Evolutionary conservation across 768 basidiomycete species (phyloP).

Genomic region (Boletus huronensis): DNA sequence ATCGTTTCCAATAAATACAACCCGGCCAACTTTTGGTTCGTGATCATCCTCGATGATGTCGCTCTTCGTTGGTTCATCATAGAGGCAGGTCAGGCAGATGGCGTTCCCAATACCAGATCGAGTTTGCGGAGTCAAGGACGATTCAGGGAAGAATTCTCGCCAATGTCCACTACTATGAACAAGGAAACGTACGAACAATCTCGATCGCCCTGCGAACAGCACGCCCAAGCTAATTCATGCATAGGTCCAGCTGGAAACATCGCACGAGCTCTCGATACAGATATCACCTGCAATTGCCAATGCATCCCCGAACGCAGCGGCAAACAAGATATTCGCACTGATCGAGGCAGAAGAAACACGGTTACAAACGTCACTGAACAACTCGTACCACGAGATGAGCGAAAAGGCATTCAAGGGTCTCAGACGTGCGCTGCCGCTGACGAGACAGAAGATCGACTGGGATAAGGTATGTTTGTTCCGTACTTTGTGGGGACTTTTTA

Average conservation of each 20-base stretch:
- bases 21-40: constrained; percentile 85
- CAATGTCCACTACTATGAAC: constrained; percentile 96
- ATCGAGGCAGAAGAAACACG: constrained; percentile 76
- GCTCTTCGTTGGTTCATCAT: background rate
- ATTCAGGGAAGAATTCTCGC: constrained; percentile 73
- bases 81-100: constrained; percentile 83
- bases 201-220: background rate
- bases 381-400: constrained; percentile 83
- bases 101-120: constrained; percentile 82
- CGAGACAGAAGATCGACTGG: constrained; percentile 94
- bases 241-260: constrained; percentile 88
- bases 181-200: constrained; percentile 71
- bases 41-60: background rate
- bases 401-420: constrained; percentile 93
- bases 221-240: background rate
- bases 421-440: constrained; percentile 86
- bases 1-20: constrained; percentile 97
- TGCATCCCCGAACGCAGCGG: constrained; percentile 46
- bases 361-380: constrained; percentile 77
- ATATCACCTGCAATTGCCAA: constrained; percentile 58
- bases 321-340: constrained; percentile 74
- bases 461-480: constrained; percentile 59
- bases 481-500: background rate
- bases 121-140: constrained; percentile 52
- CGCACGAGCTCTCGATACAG: constrained; percentile 60